Base-by-base conservation (phyloP, 495 filamentous ascomycete species). In the Amphirosellinia nigrospora region DNA sequence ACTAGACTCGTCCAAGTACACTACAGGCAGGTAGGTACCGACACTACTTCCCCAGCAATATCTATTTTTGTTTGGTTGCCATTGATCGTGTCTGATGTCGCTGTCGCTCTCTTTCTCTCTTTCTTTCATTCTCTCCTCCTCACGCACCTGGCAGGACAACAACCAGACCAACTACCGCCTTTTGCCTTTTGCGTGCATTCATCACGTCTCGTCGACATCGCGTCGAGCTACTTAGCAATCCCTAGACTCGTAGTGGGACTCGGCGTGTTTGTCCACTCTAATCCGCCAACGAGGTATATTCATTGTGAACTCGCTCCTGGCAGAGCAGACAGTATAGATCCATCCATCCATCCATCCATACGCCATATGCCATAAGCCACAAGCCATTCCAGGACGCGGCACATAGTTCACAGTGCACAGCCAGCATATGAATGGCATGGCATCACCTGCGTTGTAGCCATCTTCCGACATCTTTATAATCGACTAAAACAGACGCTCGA, bases 51-150 rank as follows among this genome's bases (percentile, higher is more conserved):
- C 7, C 19, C 34, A 36, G 34, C 34, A 36, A 36, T 36, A 36
- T 56, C 52, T 58, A 58, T 58, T 58, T 58, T 58, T 58, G 55
- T 58, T 58, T 58, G 30, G 32, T 36, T 36, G 11, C 23, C 16
- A 36, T 58, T 36, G 19, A 58, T 36, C 32, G 50, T 53, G 45
- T 23, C 7, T 23, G 45, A 23, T 48, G 50, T 8, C 10, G 50
- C 19, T 16, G 50, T 53, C 13, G 41, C 13, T 53, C 16, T 21
- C 9, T 58, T 32, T 58, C 10, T 7, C 23, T 53, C 26, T 53
- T 4, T 53, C 13, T 26, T 39, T 10, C 19, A 23, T 61, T 6
- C 23, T 38, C 59, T 62, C 15, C 21, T 32, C 21, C 9, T 15
- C 39, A 45, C 59, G n/a, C n/a, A 23, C n/a, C 23, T 8, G 55